phyloP scores from a whole-genome alignment of 805 yeast genomes.

The Yarrowia sp. region DNA sequence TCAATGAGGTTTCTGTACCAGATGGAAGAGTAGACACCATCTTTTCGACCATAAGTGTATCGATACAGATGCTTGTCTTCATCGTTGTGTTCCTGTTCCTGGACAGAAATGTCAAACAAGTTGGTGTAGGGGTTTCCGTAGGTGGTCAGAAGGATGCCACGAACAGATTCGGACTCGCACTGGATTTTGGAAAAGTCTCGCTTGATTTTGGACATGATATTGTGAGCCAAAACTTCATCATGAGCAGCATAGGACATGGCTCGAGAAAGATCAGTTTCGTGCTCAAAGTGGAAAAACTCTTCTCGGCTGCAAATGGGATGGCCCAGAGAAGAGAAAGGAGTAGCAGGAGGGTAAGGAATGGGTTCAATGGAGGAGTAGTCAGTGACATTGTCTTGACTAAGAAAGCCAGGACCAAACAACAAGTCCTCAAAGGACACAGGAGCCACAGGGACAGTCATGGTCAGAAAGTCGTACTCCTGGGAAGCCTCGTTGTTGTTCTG shows the following conservation, averaged over 20 bases:
- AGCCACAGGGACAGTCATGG: background rate
- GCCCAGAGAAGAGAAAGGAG: no score
- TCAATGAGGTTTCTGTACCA: background rate
- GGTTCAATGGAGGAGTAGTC: background rate
- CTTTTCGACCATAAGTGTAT: background rate
- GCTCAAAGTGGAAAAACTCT: background rate
- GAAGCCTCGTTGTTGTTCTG: background rate
- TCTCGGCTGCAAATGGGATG: background rate
- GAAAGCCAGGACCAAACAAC: background rate
- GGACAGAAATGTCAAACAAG: background rate
- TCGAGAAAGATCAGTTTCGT: background rate
- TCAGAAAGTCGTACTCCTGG: constrained; percentile 4
- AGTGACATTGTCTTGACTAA: background rate
- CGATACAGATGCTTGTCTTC: background rate
- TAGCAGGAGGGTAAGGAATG: background rate
- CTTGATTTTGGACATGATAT: background rate
- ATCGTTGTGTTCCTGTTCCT: background rate
- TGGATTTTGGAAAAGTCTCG: background rate
- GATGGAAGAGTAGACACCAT: background rate
- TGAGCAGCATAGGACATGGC: background rate
- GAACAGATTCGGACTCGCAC: background rate
- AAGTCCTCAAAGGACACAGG: background rate
- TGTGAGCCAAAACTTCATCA: background rate
- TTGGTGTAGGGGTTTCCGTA: background rate
- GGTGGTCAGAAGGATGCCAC: background rate